Conservation (phyloP, 2,329 filamentous ascomycete species). For the Pyrenochaeta sp. region DNA sequence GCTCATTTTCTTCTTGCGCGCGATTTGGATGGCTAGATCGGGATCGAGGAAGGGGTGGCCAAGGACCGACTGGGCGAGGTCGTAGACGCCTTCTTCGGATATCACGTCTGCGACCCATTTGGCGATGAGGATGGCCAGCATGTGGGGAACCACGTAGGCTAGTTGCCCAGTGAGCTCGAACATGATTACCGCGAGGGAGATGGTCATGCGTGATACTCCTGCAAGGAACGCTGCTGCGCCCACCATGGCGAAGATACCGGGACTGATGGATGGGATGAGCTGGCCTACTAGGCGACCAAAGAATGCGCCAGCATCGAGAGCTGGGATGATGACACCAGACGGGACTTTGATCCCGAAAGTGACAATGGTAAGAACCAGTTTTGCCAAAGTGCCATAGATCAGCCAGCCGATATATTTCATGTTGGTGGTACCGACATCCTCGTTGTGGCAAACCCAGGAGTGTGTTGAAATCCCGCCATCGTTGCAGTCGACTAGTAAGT, state of each 20-base stretch:
- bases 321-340: slow-evolving; percentile 67
- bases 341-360: slow-evolving; percentile 69
- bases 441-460: slow-evolving; percentile 62
- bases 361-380: slow-evolving; percentile 64
- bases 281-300: slow-evolving; percentile 64
- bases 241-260: slow-evolving; percentile 68
- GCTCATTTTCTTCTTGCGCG: slow-evolving; percentile 48
- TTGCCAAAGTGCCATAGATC: slow-evolving; percentile 61
- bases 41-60: slow-evolving; percentile 66
- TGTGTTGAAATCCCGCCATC: slow-evolving; percentile 31
- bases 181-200: slow-evolving; percentile 67
- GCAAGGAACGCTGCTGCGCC: slow-evolving; percentile 66
- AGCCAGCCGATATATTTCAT: slow-evolving; percentile 60
- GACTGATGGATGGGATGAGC: slow-evolving; percentile 55
- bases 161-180: slow-evolving; percentile 67
- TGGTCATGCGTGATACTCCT: slow-evolving; percentile 66
- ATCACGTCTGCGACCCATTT: slow-evolving; percentile 67
- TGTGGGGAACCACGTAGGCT: slow-evolving; percentile 64
- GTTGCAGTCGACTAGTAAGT: slow-evolving; percentile 64
- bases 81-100: slow-evolving; percentile 63
- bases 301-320: slow-evolving; percentile 64
- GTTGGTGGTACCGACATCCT: slow-evolving; percentile 41
- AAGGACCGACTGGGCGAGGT: slow-evolving; percentile 65
- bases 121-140: slow-evolving; percentile 66
- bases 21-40: slow-evolving; percentile 56